Evolutionary conservation across 768 basidiomycete species (phyloP).

Genomic region (Suillus sp.): DNA sequence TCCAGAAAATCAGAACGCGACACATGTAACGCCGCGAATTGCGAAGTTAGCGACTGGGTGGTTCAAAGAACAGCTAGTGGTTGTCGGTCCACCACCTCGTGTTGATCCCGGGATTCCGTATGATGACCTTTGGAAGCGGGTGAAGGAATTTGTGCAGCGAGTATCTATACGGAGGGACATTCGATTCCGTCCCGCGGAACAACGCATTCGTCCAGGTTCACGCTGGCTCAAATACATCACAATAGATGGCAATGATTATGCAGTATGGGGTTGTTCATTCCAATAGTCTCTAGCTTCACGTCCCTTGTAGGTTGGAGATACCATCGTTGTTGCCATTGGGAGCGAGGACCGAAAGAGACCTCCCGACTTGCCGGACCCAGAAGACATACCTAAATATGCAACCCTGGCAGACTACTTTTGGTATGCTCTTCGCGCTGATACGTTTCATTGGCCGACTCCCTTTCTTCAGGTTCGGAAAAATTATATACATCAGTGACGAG

Average conservation of each 20-base stretch:
- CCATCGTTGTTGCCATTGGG: conserved; percentile 52
- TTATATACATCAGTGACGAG: conserved; percentile 52
- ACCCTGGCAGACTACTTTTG: conserved; percentile 65
- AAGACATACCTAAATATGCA: conserved; percentile 39
- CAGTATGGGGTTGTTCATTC: conserved; percentile 32
- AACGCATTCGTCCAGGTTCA: conserved; percentile 37
- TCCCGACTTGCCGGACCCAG: conserved; percentile 36
- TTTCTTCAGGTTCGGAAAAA: conserved; percentile 63
- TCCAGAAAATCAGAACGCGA: conserved; percentile 52
- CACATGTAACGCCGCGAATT: conserved; percentile 66
- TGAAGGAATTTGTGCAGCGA: conserved; percentile 26
- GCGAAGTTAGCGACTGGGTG: conserved; percentile 49
- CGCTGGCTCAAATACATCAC: conserved; percentile 41
- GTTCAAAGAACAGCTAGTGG: conserved; percentile 54
- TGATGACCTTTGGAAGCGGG: conserved; percentile 19
- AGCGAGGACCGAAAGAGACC: conserved; percentile 29
- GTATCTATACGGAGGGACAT: conserved; percentile 17
- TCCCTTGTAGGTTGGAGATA: conserved; percentile 58
- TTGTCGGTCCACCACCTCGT: conserved; percentile 49
- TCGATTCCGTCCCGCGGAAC: conserved; percentile 27
- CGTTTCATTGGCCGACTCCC: conserved; percentile 4
- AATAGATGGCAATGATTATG: conserved; percentile 47
- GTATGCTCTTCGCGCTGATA: conserved; percentile 34
- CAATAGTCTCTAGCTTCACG: conserved; percentile 7
- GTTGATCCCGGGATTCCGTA: conserved; percentile 18